Conservation (phyloP, 257 asterid genomes). For the Solanum arcanum region DNA sequence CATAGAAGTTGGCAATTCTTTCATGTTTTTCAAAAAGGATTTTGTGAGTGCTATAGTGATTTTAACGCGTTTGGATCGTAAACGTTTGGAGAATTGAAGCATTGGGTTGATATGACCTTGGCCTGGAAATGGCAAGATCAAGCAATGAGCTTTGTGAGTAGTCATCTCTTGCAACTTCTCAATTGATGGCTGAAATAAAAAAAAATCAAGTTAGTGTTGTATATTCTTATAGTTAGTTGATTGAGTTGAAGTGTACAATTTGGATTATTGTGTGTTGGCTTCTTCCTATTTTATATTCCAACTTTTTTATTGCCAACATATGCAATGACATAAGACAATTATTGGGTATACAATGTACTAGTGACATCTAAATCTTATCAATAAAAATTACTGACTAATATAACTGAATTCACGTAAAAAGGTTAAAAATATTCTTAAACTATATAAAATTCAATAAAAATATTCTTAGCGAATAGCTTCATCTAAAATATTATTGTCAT, state of each 20-base stretch:
- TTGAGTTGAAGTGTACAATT: not conserved
- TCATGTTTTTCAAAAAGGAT: not conserved
- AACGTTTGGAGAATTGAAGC: slow-evolving; percentile 40
- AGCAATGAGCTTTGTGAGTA: slow-evolving; percentile 14
- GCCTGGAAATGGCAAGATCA: slow-evolving; percentile 21
- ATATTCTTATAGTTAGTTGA: not conserved
- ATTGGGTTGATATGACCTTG: slow-evolving; percentile 35
- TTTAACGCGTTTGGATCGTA: slow-evolving; percentile 8
- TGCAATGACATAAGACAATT: not conserved
- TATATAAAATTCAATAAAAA: no score
- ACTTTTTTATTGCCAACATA: not conserved
- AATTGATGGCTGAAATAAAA: not conserved
- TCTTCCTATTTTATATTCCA: not conserved
- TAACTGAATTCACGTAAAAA: no score
- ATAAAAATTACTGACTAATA: no score
- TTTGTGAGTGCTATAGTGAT: not conserved
- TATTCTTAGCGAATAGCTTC: no score
- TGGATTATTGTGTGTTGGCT: not conserved
- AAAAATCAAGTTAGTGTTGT: no score
- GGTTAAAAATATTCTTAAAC: no score
- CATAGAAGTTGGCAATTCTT: slow-evolving; percentile 5
- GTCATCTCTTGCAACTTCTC: not conserved
- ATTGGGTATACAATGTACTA: no score
- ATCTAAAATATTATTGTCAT: no score
- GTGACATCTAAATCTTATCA: no score